These are phyloP conservation scores for Pezicula rhizophila DNA, from an alignment of 2,329 filamentous ascomycete species.

Conservation along the genomic window DNA sequence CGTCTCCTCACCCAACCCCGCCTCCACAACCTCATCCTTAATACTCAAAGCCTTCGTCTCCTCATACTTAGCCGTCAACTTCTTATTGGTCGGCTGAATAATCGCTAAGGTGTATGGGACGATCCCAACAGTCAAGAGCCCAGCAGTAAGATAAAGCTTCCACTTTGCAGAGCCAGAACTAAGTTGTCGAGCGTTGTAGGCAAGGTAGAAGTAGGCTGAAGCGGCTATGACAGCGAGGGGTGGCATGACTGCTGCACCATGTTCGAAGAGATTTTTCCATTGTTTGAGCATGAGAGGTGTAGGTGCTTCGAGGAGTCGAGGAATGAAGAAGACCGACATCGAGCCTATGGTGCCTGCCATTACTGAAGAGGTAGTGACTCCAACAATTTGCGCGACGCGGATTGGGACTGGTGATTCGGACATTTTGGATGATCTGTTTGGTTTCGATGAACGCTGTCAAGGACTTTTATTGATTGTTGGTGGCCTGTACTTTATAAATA, in stretches of 20 bases:
- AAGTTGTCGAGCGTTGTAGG: constrained; percentile 28
- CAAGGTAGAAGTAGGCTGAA: constrained; percentile 39
- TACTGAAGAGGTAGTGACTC: constrained; percentile 44
- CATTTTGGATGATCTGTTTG: background rate
- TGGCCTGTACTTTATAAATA: no score
- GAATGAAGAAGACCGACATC: constrained; percentile 40
- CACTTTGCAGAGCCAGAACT: constrained; percentile 24
- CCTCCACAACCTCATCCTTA: constrained; percentile 32
- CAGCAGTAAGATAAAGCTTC: constrained; percentile 36
- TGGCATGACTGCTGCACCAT: constrained; percentile 34
- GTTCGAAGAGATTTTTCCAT: constrained; percentile 40
- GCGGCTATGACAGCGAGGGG: constrained; percentile 33
- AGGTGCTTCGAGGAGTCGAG: constrained; percentile 49
- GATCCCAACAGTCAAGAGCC: constrained; percentile 37
- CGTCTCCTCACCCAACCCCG: constrained; percentile 35
- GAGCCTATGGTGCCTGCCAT: constrained; percentile 32
- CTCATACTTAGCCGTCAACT: constrained; percentile 38
- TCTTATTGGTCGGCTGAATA: constrained; percentile 41
- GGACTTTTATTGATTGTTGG: no score
- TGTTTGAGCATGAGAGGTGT: constrained; percentile 48
- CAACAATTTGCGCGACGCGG: constrained; percentile 41
- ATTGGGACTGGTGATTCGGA: constrained; percentile 23
- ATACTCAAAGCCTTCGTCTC: constrained; percentile 31
- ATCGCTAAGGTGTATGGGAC: constrained; percentile 46
- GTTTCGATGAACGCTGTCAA: no score